phyloP scores from a whole-genome alignment of 345 rosid genomes.

The Lepidium sativum region DNA sequence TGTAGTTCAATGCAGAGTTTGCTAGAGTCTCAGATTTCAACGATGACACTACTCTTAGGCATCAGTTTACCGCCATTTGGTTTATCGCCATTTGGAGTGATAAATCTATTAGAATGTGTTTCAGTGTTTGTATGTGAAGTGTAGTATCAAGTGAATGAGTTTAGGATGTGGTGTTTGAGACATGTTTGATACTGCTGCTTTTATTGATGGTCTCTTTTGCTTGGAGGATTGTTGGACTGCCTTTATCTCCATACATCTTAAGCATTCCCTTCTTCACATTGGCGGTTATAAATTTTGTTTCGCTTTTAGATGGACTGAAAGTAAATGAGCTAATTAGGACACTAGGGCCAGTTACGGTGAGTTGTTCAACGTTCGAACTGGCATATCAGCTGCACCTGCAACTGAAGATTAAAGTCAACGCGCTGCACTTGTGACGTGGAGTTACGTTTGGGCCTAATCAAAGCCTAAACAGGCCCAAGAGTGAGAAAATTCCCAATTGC shows the following conservation, averaged over 20 bases:
- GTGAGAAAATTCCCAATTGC: too few species aligned
- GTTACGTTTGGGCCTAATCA: not conserved
- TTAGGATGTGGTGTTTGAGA: not conserved
- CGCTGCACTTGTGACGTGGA: not conserved
- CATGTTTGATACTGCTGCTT: slow-evolving; percentile 29
- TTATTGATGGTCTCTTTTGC: slow-evolving; percentile 70
- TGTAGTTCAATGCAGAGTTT: slow-evolving; percentile 25
- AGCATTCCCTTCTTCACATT: slow-evolving; percentile 59
- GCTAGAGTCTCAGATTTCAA: not conserved
- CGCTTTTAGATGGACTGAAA: slow-evolving; percentile 50
- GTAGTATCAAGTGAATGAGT: not conserved
- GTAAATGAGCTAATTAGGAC: slow-evolving; percentile 35
- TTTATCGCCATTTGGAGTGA: not conserved
- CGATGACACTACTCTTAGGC: not conserved
- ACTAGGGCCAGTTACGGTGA: slow-evolving; percentile 55
- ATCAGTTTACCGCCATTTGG: not conserved
- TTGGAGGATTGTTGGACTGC: slow-evolving; percentile 83
- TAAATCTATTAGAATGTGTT: not conserved
- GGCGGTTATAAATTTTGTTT: slow-evolving; percentile 47
- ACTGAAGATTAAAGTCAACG: not conserved
- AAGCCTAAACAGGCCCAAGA: not conserved
- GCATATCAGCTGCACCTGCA: slow-evolving; percentile 47
- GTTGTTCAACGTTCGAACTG: slow-evolving; percentile 59
- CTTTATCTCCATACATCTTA: slow-evolving; percentile 59
- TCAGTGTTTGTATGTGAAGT: too few species aligned